These are phyloP conservation scores for Gossypium lobatum DNA, from an alignment of 441 rosid species.

Conservation along the genomic window DNA sequence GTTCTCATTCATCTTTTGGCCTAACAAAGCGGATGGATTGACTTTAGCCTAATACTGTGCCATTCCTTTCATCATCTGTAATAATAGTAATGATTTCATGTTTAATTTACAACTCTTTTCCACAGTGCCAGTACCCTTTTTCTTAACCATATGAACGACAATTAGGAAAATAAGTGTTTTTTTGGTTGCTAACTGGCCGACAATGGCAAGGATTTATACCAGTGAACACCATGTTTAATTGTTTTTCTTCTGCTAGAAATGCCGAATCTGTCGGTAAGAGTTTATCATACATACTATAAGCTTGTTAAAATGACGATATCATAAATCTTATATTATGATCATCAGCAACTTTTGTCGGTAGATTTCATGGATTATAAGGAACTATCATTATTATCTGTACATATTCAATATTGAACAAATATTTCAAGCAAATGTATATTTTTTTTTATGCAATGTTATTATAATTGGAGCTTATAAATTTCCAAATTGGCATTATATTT, in stretches of 20 bases:
- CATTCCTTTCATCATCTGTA: neutral
- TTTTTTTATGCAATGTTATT: neutral
- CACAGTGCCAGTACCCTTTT: neutral
- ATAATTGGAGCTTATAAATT: neutral
- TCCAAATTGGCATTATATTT: neutral
- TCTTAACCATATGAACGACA: neutral
- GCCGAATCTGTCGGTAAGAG: neutral
- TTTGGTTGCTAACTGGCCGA: neutral
- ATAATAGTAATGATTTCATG: slow-evolving; percentile 1
- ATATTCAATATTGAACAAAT: neutral
- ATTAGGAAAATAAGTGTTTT: neutral
- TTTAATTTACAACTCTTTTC: neutral
- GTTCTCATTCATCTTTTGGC: slow-evolving; percentile 20
- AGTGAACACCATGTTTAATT: neutral
- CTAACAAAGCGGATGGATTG: slow-evolving; percentile 9
- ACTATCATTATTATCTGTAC: neutral
- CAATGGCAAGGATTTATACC: neutral
- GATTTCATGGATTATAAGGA: neutral
- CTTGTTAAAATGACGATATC: neutral
- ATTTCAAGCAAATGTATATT: neutral
- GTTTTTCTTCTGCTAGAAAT: neutral
- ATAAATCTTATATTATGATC: neutral
- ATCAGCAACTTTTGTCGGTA: neutral
- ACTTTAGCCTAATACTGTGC: neutral
- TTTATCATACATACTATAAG: neutral